Percentiles rank a stretch among this genome's conserved stretches.
These are phyloP conservation scores for Tulasnella sp. DNA, from an alignment of 768 basidiomycete species.

Conservation along the genomic window DNA sequence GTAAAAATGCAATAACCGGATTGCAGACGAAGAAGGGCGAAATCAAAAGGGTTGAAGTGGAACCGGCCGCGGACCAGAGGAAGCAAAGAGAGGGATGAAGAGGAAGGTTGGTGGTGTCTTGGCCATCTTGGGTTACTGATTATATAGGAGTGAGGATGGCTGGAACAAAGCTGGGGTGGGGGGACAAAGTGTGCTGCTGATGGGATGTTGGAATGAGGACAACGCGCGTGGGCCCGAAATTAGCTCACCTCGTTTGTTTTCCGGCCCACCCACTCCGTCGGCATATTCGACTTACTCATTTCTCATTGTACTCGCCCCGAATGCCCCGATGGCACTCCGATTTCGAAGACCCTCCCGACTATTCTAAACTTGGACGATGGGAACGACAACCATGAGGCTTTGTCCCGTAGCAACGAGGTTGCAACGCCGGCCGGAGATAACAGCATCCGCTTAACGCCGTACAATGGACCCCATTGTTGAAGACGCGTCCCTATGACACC, in stretches of 20 bases:
- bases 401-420: background rate
- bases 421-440: constrained; percentile 2
- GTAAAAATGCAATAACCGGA: constrained; percentile 27
- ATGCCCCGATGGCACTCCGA: constrained; percentile 1
- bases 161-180: background rate
- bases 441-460: constrained; percentile 2
- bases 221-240: constrained; percentile 8
- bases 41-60: background rate
- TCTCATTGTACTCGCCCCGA: background rate
- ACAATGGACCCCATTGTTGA: constrained; percentile 4
- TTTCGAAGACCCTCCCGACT: background rate
- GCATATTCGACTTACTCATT: background rate
- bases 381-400: background rate
- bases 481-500: background rate
- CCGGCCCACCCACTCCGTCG: background rate
- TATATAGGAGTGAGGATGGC: constrained; percentile 10
- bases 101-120: background rate
- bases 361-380: background rate
- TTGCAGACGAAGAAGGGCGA: constrained; percentile 15
- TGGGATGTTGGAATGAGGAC: background rate
- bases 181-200: background rate
- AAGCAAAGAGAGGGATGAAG: background rate
- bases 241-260: constrained; percentile 13
- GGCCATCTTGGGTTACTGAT: background rate
- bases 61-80: background rate